Base-by-base conservation (phyloP, 2,329 filamentous ascomycete genomes). In the Ophiosphaerella herpotricha region DNA sequence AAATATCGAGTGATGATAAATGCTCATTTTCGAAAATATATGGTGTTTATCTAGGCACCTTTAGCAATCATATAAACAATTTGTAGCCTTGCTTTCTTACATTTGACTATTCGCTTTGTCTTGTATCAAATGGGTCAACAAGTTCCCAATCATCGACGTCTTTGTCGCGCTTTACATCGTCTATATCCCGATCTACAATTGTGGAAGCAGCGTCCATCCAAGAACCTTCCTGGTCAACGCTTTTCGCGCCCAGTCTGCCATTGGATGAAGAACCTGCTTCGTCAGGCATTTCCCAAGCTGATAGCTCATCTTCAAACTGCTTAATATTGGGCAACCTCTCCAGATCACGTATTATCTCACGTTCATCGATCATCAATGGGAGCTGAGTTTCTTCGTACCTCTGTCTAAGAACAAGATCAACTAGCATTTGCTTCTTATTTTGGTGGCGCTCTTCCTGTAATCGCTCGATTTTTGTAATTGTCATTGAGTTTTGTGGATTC, bases 221-320 rank as follows among this genome's bases (percentile, higher is more conserved):
- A 12, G 12, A 33, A 2, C 49, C 52, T n/a, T 50, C 46, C 24
- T 48, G 46, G 7, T 42, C 21, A 8, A 35, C 29, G 29, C 42
- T 52, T 7, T 16, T 21, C 13, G 46, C 34, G 9, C 43, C 32
- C 14, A 31, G 31, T 14, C 18, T 36, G 24, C 46, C 44, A 12
- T 18, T 36, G 24, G 33, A 16, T 14, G 16, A 23, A 4, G 26
- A 21, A 36, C 42, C 29, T 34, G 18, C 24, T 2, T 38, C 24
- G 42, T 38, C 46, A 3, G 46, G 24, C 33, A 50, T 33, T 9
- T 50, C 43, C 48, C 48, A 50, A 2, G 39, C 35, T 24, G 13
- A 35, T 32, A 58, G 24, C 33, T 58, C 59, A 23, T 41, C 48
- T 31, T 58, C 54, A 32, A 59, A 61, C 16, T 51, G 50, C 13